Percentiles rank a stretch among this genome's conserved stretches.
Conservation (phyloP, 352 stramenopile species). For the Pythium aristosporum region DNA sequence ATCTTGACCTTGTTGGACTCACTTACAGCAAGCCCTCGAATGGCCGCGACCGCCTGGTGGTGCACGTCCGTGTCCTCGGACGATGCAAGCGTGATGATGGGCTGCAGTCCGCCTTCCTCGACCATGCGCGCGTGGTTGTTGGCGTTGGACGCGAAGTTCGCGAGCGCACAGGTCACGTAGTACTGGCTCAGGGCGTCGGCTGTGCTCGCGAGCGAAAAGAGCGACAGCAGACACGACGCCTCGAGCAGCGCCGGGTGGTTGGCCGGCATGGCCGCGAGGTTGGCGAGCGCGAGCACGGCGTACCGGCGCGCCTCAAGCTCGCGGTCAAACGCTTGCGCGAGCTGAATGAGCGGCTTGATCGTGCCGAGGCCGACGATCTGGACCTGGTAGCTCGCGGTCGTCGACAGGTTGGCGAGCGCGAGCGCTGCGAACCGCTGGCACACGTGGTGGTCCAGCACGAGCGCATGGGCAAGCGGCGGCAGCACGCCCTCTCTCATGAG, state of each 20-base stretch:
- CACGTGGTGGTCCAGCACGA: conserved; percentile 90
- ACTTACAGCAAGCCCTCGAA: conserved; percentile 91
- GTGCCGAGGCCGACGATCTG: conserved; percentile 94
- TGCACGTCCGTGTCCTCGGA: conserved; percentile 93
- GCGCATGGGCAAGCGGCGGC: conserved; percentile 86
- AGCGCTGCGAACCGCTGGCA: conserved; percentile 93
- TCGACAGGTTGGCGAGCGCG: conserved; percentile 93
- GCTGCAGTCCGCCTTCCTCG: conserved; percentile 94
- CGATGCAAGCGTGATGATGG: conserved; percentile 92
- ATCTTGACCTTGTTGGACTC: conserved; percentile 96
- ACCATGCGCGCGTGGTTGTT: conserved; percentile 93
- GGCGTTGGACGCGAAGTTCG: conserved; percentile 94
- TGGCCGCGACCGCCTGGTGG: conserved; percentile 91
- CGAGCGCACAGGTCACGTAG: conserved; percentile 94
- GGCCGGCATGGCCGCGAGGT: conserved; percentile 93
- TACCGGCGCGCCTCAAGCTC: conserved; percentile 94
- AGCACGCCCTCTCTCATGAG: conserved; percentile 93
- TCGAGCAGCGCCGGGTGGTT: conserved; percentile 94
- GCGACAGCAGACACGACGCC: conserved; percentile 85
- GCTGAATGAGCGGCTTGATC: conserved; percentile 87
- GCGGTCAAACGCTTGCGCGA: conserved; percentile 87
- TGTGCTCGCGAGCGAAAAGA: conserved; percentile 94
- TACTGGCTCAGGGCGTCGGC: conserved; percentile 93
- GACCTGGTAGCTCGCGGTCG: conserved; percentile 91
- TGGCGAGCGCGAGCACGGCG: conserved; percentile 93